Evolutionary conservation across 306 rosid species (phyloP), one percentile per base, ranked within the genome.

Genomic region (Lablab purpureus): DNA sequence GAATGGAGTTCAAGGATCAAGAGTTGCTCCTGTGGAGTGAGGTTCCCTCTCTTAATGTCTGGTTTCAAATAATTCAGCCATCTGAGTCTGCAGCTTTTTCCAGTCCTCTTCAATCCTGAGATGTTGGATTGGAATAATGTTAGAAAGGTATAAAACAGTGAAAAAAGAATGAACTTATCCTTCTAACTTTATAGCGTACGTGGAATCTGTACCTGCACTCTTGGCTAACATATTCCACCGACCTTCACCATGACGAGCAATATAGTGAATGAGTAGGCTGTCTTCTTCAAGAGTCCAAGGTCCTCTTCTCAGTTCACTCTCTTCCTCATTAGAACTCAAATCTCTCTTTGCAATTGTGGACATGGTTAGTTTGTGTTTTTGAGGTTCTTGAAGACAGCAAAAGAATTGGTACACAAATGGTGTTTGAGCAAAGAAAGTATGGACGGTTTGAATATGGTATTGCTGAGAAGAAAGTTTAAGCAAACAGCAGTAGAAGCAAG

Each of bases 271-370:
- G 75, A 95, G 97, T 17, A 86, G 76, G 50, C 92, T 90, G 65
- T 95, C 99, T 88, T 95, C 99, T 86, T 95, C 97, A 76, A 92
- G 90, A 37, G 97, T 93, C 99, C 99, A 95, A 21, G 99, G 99
- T 8, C 99, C 99, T 83, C 92, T 87, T 84, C 97, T 88, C 30
- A 92, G 80, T 43, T 82, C 94, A 76, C 8, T 80, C 23, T 87
- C 90, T 74, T 82, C 91, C 70, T 88, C 95, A 56, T 50, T 89
- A 10, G 84, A 80, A 74, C 81, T 54, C 37, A 74, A 41, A 11
- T 59, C 86, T 63, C 68, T 85, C 85, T 78, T 87, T 79, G 84
- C 52, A 69, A 52, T 46, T 72, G 73, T 74, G 9, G 94, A 87
- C 95, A 93, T 91, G 22, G 85, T 83, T 88, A 67, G 54, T 46